Conservation (phyloP, 176 grass and related monocot genomes). For the Thalia dealbata region DNA sequence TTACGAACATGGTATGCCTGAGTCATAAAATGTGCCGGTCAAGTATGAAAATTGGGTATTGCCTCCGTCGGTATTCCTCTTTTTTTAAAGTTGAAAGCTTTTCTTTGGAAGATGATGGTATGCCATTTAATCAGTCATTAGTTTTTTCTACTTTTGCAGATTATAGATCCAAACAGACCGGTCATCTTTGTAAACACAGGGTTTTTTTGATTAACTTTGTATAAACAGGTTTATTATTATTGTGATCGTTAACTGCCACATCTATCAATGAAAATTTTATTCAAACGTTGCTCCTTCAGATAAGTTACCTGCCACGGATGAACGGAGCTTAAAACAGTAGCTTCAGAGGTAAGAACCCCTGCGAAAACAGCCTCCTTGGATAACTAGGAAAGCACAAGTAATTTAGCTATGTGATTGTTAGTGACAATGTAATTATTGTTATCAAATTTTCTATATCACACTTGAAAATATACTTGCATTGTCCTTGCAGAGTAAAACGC, state of each 20-base stretch:
- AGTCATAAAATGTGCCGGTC: too few relatives aligned
- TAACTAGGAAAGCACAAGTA: not conserved
- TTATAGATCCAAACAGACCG: constrained; percentile 62
- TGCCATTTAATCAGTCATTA: not conserved
- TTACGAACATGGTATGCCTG: too few relatives aligned
- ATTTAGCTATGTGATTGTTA: not conserved
- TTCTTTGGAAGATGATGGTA: too few relatives aligned
- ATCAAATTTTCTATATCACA: too few relatives aligned
- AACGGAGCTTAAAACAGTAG: constrained; percentile 58
- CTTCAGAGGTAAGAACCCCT: constrained; percentile 53
- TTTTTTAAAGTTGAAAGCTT: too few relatives aligned
- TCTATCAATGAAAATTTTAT: constrained; percentile 15
- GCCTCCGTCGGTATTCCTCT: too few relatives aligned
- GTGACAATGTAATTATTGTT: too few relatives aligned
- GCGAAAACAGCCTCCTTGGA: not conserved
- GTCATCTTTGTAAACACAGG: constrained; percentile 52
- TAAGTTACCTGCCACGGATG: constrained; percentile 58
- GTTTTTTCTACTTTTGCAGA: constrained; percentile 39
- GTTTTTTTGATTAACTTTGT: too few relatives aligned
- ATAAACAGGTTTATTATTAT: constrained; percentile 30
- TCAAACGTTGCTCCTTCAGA: constrained; percentile 38
- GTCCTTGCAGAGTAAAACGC: too few relatives aligned
- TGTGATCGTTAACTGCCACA: constrained; percentile 19
- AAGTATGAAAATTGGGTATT: too few relatives aligned
- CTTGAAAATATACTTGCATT: too few relatives aligned